Base-by-base conservation (phyloP, 768 basidiomycete species). In the Kwoniella botswanensis region DNA sequence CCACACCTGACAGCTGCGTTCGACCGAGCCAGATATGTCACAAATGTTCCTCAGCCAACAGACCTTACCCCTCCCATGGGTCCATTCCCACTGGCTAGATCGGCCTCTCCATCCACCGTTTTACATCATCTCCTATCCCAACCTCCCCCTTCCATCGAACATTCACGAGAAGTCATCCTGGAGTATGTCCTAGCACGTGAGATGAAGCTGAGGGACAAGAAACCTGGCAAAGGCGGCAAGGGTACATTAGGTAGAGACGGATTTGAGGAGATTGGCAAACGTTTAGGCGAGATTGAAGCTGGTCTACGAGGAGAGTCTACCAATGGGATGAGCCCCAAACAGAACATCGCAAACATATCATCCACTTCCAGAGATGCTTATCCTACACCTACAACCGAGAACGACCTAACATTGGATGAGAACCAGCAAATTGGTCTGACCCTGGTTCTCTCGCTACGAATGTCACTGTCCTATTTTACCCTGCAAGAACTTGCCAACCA, bases 1-100 rank as follows among this genome's bases (percentile, higher is more conserved):
- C 78, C 76, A 6, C 71, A 77, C 46, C 61, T 75, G 44, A 65
- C 73, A 26, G 13, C 55, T 10, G 76, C 76, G 0, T 83, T 83
- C 65, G 76, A 81, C 43, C 68, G 71, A 44, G 79, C 81, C 6
- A 69, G 81, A 10, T 78, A 76, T 64, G 70, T 77, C 18, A 76
- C 81, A 54, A 77, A 81, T 65, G 76, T 82, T 3, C 82, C 82
- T 3, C 78, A 74, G 44, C 79, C 81, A 1, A 75, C 79, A 18
- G 82, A 83, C 71, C 75, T 83, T 35, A 82, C 81, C 5, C 82
- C 82, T 0, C 79, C 79, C 1, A 75, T 74, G 54, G 79, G 75
- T 43, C 76, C 69, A 12, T 81, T 79, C 74, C 72, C 79, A 13
- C 71, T 81, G 24, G 63, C 76, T 24, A 67, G 77, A 2, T 82